phyloP scores from a whole-genome alignment of 495 filamentous ascomycete species.

The Pyronema omphalodes region DNA sequence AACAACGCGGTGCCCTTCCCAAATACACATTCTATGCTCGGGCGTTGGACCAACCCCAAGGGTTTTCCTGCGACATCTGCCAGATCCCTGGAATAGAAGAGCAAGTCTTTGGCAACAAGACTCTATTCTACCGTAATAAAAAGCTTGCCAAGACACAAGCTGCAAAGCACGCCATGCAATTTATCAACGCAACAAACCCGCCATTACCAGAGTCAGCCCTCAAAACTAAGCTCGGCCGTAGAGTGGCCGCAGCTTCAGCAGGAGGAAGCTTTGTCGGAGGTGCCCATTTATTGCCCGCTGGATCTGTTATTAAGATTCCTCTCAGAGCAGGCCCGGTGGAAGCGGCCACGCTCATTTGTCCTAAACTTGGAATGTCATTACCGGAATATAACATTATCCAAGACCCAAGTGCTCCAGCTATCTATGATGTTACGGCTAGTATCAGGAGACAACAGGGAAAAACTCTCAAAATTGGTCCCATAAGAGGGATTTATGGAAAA shows the following conservation, averaged over 20 bases:
- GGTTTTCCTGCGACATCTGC: background rate
- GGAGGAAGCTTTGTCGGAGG: background rate
- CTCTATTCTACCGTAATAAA: constrained; percentile 17
- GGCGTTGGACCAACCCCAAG: background rate
- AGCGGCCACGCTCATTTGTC: constrained; percentile 10
- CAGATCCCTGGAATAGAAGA: background rate
- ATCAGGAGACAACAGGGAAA: constrained; percentile 12
- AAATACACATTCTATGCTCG: background rate
- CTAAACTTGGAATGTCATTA: constrained; percentile 13
- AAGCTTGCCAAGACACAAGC: constrained; percentile 17
- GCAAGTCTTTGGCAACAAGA: constrained; percentile 18
- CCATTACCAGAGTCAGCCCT: too few relatives aligned
- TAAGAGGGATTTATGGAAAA: constrained; percentile 17
- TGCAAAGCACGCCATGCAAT: constrained; percentile 19
- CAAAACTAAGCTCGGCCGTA: too few relatives aligned
- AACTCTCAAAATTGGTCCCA: constrained; percentile 15
- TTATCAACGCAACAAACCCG: constrained; percentile 1
- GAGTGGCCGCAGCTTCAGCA: too few relatives aligned
- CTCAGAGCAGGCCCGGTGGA: background rate
- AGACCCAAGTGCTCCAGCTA: constrained; percentile 8
- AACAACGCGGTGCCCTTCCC: background rate
- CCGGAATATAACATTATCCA: constrained; percentile 15
- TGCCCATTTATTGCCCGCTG: background rate
- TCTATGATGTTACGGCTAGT: constrained; percentile 17
- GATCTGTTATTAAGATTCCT: background rate